Evolutionary conservation across 1,139 yeast genomes (phyloP).

Genomic region (Kurtzmaniella quercitrusa): DNA sequence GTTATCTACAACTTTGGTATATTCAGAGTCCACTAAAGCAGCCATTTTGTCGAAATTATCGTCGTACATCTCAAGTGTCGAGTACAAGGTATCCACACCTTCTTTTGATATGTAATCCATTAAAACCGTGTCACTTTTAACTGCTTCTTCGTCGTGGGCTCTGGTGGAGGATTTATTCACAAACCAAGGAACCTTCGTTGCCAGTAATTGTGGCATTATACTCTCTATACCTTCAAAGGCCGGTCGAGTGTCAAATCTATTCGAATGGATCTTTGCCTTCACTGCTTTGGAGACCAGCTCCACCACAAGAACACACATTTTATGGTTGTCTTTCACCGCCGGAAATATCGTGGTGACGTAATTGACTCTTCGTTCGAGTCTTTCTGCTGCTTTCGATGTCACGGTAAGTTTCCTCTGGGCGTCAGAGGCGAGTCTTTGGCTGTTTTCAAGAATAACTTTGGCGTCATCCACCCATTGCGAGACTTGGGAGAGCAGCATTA

Average conservation of each 20-base stretch:
- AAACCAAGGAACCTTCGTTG: constrained; percentile 26
- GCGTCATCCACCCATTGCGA: constrained; percentile 28
- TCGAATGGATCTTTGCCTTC: background rate
- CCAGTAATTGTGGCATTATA: constrained; percentile 20
- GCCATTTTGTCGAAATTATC: constrained; percentile 23
- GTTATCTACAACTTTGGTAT: background rate
- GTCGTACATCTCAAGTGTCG: constrained; percentile 25
- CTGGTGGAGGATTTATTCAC: constrained; percentile 12
- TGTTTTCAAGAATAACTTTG: constrained; percentile 23
- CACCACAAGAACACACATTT: constrained; percentile 11
- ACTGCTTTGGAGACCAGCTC: constrained; percentile 8
- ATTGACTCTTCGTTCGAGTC: constrained; percentile 21
- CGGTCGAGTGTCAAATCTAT: constrained; percentile 12
- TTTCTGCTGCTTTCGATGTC: constrained; percentile 19
- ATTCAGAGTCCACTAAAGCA: constrained; percentile 14
- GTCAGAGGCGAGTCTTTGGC: constrained; percentile 28
- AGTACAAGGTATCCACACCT: constrained; percentile 22
- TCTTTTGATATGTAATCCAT: constrained; percentile 35
- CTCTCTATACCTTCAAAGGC: constrained; percentile 22
- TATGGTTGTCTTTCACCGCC: constrained; percentile 17
- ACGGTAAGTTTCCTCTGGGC: constrained; percentile 28
- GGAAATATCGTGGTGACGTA: constrained; percentile 15
- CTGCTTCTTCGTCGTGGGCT: background rate
- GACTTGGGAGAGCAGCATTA: constrained; percentile 1
- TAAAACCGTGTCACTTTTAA: constrained; percentile 6